These are phyloP conservation scores for Calonectria henricotiae DNA, from an alignment of 2,329 filamentous ascomycete genomes.

Conservation along the genomic window DNA sequence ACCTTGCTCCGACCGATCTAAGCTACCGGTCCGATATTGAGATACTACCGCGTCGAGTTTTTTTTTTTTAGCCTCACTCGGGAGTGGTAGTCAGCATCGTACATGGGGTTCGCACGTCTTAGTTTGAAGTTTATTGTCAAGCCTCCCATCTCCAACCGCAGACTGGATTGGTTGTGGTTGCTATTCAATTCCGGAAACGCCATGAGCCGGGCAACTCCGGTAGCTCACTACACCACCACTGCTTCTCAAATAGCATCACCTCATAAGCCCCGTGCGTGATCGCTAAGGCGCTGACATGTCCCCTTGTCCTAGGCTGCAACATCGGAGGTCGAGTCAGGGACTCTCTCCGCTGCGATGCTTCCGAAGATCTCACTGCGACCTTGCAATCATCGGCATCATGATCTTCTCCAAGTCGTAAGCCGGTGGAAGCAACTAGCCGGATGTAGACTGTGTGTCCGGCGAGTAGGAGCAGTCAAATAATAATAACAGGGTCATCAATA, in stretches of 20 bases:
- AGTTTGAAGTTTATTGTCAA: conserved; percentile 28
- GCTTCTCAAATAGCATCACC: conserved; percentile 7
- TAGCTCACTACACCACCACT: background rate
- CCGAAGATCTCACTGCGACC: conserved; percentile 26
- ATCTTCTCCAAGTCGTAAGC: conserved; percentile 10
- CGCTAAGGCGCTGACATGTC: conserved; percentile 12
- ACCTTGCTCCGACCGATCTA: conserved; percentile 18
- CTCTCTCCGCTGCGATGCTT: conserved; percentile 16
- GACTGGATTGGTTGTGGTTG: background rate
- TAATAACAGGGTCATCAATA: background rate
- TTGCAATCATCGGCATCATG: conserved; percentile 27
- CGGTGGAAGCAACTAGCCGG: conserved; percentile 12
- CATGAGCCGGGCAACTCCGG: conserved; percentile 21
- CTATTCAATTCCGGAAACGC: conserved; percentile 8
- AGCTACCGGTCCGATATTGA: conserved; percentile 30
- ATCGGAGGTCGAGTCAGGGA: conserved; percentile 7
- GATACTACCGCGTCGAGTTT: conserved; percentile 15
- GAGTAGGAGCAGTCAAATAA: conserved; percentile 7
- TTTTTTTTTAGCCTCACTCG: conserved; percentile 9
- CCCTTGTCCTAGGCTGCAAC: conserved; percentile 19
- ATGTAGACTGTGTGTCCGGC: background rate
- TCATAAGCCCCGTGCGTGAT: conserved; percentile 19
- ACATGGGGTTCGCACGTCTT: conserved; percentile 17
- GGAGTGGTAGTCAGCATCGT: background rate
- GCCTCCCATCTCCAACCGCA: background rate